phyloP scores from a whole-genome alignment of 768 basidiomycete genomes.

The Pholiota molesta region DNA sequence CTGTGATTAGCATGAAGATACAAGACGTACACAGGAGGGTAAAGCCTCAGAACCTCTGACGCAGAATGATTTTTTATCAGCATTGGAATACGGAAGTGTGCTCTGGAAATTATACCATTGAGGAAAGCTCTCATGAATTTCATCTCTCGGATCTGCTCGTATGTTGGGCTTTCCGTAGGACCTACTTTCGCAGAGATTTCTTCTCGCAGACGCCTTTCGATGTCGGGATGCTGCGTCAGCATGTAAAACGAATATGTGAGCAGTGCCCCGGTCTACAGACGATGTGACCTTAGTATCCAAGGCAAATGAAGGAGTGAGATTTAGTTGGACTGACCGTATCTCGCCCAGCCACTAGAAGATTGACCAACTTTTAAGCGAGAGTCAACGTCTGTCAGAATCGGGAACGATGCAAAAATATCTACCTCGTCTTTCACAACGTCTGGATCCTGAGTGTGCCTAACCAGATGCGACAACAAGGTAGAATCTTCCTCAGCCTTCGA shows the following conservation, averaged over 20 bases:
- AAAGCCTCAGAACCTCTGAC: slow-evolving; percentile 45
- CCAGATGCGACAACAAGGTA: slow-evolving; percentile 51
- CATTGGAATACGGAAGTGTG: not conserved
- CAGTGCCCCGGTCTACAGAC: slow-evolving; percentile 38
- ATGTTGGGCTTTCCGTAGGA: slow-evolving; percentile 36
- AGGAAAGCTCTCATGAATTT: slow-evolving; percentile 37
- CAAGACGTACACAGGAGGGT: slow-evolving; percentile 34
- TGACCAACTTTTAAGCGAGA: slow-evolving; percentile 31
- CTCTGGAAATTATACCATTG: slow-evolving; percentile 26
- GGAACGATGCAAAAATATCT: not conserved
- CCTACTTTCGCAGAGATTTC: slow-evolving; percentile 46
- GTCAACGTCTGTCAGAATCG: not conserved
- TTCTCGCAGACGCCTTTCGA: slow-evolving; percentile 39
- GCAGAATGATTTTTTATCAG: not conserved
- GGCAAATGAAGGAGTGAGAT: too few species aligned
- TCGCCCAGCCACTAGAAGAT: slow-evolving; percentile 58
- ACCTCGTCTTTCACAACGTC: slow-evolving; percentile 41
- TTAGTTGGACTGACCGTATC: slow-evolving; percentile 45
- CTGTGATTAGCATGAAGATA: slow-evolving; percentile 32
- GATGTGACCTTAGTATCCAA: too few species aligned
- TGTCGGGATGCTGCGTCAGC: slow-evolving; percentile 43
- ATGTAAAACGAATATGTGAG: slow-evolving; percentile 48
- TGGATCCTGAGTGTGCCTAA: slow-evolving; percentile 43
- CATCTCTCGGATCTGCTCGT: slow-evolving; percentile 49
- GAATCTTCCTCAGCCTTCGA: slow-evolving; percentile 38